Base-by-base conservation (phyloP, 2,329 filamentous ascomycete genomes). In the Fusarium praegraminearum region DNA sequence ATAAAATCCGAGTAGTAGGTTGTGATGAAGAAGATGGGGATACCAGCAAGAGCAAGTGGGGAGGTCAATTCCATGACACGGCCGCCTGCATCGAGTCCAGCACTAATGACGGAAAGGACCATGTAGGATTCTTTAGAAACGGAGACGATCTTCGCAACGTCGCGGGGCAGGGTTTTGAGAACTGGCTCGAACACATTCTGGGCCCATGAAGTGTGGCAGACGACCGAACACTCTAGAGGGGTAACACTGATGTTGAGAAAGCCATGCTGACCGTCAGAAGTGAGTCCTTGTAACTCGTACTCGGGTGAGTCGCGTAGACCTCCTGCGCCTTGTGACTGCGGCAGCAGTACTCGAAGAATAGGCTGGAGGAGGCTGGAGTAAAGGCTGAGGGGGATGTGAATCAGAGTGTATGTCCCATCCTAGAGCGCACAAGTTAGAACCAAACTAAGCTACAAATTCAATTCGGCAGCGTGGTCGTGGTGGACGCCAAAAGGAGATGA, bases 1-100 rank as follows among this genome's bases (percentile, higher is more conserved):
- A 99, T 97, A 80, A 97, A 98, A 82, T 99, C 95, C 35, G 93
- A 96, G 81, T 97, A 98, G 81, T 98, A 99, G 33, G 94, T 98
- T 5, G 95, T 98, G 78, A 98, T 97, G 86, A 98, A 98, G 84
- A 98, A 98, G 76, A 99, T 97, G 55, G 95, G 93, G 54, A 98
- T 96, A 73, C 93, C 93, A 51, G 95, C 95, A 77, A 98, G 86
- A 30, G 96, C 95, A 33, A 98, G 85, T 7, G 95, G 96, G 55
- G 91, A 94, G 10, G 94, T 98, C 66, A 99, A 81, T 76, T 98
- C 95, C 73, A 98, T 88, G 9, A 99, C 95, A 58, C 94, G 89
- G 73, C 94, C 93, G 9, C 94, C 94, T 12, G 95, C 94, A 77
- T 98, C 94, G 73, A 97, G 90, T 10, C 94, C 94, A 72, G 94